Evolutionary conservation across 495 filamentous ascomycete species (phyloP).

Genomic region (Aspergillus wentii): DNA sequence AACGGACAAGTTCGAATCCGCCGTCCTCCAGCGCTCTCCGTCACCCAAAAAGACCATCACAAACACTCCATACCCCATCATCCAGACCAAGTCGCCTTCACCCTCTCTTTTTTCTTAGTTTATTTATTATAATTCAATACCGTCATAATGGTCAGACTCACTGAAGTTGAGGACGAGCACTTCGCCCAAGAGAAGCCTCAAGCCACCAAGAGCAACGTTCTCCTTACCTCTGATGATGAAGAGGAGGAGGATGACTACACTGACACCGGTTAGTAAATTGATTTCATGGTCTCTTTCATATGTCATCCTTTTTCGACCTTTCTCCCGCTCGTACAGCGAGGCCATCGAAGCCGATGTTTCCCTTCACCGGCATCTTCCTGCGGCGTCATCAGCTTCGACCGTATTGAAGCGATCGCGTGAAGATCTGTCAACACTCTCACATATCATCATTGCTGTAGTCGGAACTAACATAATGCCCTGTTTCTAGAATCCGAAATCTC

Average conservation of each 20-base stretch:
- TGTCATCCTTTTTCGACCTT: conserved; percentile 3
- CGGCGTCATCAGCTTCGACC: too few relatives aligned
- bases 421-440: too few relatives aligned
- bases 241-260: conserved; percentile 84
- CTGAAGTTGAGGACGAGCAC: conserved; percentile 93
- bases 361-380: too few relatives aligned
- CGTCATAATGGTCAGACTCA: conserved; percentile 88
- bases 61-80: conserved; percentile 10
- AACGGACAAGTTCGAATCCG: conserved; percentile 22
- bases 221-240: conserved; percentile 66
- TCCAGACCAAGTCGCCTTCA: conserved; percentile 3
- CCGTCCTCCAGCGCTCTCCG: conserved; percentile 23
- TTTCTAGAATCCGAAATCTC: conserved; percentile 53
- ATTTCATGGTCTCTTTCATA: background rate
- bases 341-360: too few relatives aligned
- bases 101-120: background rate
- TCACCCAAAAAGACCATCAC: conserved; percentile 9
- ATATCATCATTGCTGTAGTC: too few relatives aligned
- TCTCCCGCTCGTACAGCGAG: too few relatives aligned
- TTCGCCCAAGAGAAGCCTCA: conserved; percentile 70
- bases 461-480: too few relatives aligned
- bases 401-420: too few relatives aligned
- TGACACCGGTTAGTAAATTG: conserved; percentile 78
- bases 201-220: conserved; percentile 46
- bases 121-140: conserved; percentile 10